These are phyloP conservation scores for Macrolepiota albuminosa DNA, from an alignment of 768 basidiomycete genomes.

Conservation along the genomic window DNA sequence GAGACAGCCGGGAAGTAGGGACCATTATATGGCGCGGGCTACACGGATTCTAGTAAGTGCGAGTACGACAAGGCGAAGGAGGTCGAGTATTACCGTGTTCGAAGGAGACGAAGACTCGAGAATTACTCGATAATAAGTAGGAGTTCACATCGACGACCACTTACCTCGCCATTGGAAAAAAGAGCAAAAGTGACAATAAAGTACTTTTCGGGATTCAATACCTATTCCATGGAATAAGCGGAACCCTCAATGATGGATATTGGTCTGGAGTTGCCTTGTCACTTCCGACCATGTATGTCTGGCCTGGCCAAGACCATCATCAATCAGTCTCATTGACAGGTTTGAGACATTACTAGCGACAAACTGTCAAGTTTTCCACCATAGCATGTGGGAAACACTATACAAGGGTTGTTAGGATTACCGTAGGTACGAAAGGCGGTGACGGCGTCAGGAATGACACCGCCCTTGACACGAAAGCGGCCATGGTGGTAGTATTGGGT, in stretches of 20 bases:
- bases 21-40: constrained; percentile 54
- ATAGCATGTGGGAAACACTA: constrained; percentile 55
- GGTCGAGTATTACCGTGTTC: constrained; percentile 38
- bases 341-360: constrained; percentile 14
- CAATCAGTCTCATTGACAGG: constrained; percentile 1
- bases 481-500: constrained; percentile 51
- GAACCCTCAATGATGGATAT: not conserved
- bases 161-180: constrained; percentile 57
- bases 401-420: constrained; percentile 45
- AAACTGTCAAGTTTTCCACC: constrained; percentile 48
- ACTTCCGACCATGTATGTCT: constrained; percentile 42
- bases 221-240: constrained; percentile 22
- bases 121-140: not conserved
- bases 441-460: constrained; percentile 48
- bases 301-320: constrained; percentile 25
- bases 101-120: constrained; percentile 56
- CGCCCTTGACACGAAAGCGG: constrained; percentile 46
- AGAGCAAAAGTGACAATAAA: constrained; percentile 53
- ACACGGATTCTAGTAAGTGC: not conserved
- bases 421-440: constrained; percentile 58
- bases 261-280: constrained; percentile 33
- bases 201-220: constrained; percentile 46
- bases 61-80: not conserved
- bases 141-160: constrained; percentile 7
- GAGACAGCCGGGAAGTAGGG: constrained; percentile 54